These are phyloP conservation scores for Fusarium denticulatum DNA, from an alignment of 2,329 filamentous ascomycete genomes.

Conservation along the genomic window DNA sequence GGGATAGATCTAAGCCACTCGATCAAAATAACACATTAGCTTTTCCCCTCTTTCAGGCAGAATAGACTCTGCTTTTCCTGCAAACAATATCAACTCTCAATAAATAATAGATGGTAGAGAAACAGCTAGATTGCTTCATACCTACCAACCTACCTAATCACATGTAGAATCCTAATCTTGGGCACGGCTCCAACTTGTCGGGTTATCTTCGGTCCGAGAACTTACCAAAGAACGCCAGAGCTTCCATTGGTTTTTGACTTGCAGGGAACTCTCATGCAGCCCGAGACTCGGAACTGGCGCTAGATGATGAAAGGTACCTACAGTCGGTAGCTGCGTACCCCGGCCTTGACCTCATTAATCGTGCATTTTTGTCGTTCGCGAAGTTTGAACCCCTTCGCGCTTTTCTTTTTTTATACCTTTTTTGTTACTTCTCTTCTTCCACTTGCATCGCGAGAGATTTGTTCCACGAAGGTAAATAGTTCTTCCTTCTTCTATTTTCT, in stretches of 20 bases:
- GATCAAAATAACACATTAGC: no score
- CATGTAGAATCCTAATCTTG: neutral
- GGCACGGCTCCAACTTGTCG: neutral
- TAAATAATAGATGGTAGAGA: neutral
- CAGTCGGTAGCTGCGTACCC: conserved; percentile 16
- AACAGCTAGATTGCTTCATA: neutral
- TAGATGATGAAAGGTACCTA: conserved; percentile 1
- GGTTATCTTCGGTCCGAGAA: conserved; percentile 31
- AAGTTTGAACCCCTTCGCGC: conserved; percentile 1
- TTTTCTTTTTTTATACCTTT: neutral
- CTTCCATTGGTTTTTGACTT: neutral
- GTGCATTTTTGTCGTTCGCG: conserved; percentile 24
- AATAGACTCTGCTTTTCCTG: no score
- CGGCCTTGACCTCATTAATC: conserved; percentile 13
- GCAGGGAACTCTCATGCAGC: conserved; percentile 27
- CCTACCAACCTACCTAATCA: neutral
- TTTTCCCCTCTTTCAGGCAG: no score
- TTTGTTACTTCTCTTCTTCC: neutral
- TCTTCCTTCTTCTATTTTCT: neutral
- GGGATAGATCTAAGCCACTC: no score
- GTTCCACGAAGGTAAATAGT: conserved; percentile 15
- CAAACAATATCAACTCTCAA: no score
- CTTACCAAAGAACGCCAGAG: neutral
- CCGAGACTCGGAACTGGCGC: neutral
- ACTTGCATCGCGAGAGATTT: neutral